Percentiles rank a stretch among this genome's conserved stretches.
Conservation (phyloP, 164 flowering plant species). For the Macadamia integrifolia region DNA sequence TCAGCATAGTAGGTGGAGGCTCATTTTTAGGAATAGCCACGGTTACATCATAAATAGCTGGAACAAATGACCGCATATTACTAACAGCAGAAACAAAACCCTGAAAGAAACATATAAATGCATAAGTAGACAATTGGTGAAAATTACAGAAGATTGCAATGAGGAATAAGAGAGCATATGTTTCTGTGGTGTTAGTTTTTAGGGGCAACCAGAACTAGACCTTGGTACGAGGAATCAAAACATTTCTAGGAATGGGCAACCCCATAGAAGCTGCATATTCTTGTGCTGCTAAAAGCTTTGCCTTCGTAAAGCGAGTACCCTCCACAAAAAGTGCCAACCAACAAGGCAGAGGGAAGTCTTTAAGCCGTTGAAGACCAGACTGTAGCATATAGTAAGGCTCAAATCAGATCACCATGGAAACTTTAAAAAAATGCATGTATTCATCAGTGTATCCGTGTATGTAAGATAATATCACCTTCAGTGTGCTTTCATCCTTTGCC, state of each 20-base stretch:
- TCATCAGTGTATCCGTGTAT: background rate
- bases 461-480: slow-evolving; percentile 46
- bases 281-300: slow-evolving; percentile 93
- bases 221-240: slow-evolving; percentile 97
- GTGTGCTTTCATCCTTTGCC: slow-evolving; percentile 88
- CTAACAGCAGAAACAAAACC: slow-evolving; percentile 89
- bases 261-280: slow-evolving; percentile 83
- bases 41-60: slow-evolving; percentile 89
- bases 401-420: background rate
- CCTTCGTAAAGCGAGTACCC: slow-evolving; percentile 92
- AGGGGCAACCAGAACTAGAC: slow-evolving; percentile 25
- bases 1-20: slow-evolving; percentile 78
- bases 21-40: slow-evolving; percentile 70
- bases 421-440: background rate
- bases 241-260: slow-evolving; percentile 83
- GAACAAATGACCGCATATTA: slow-evolving; percentile 87
- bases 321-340: slow-evolving; percentile 98
- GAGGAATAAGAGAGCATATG: background rate
- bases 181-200: background rate
- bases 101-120: slow-evolving; percentile 32
- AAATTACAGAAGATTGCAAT: background rate
- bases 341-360: slow-evolving; percentile 80
- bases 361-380: slow-evolving; percentile 67
- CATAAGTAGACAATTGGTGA: background rate
- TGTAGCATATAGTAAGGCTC: slow-evolving; percentile 32